These are phyloP conservation scores for Cyberlindnera maclurae DNA, from an alignment of 805 yeast species.

Conservation along the genomic window DNA sequence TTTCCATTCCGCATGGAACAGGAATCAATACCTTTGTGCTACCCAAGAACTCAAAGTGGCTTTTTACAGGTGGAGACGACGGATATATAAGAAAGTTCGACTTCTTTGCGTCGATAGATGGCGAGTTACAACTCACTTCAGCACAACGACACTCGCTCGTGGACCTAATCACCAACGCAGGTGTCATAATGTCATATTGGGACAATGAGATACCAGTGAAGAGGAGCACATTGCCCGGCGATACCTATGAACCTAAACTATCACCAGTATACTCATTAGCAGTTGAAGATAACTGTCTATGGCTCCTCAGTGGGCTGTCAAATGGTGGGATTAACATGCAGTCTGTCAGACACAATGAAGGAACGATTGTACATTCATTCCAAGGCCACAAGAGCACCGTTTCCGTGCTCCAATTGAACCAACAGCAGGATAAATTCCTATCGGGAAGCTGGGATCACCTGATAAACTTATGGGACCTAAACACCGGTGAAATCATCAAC, in stretches of 20 bases:
- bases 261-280: slow-evolving; percentile 88
- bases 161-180: slow-evolving; percentile 80
- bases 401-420: slow-evolving; percentile 59
- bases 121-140: slow-evolving; percentile 79
- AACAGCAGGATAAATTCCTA: slow-evolving; percentile 53
- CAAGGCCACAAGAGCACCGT: slow-evolving; percentile 67
- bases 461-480: slow-evolving; percentile 78
- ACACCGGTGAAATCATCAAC: slow-evolving; percentile 51
- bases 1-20: slow-evolving; percentile 78
- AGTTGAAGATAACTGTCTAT: slow-evolving; percentile 72
- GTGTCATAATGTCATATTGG: slow-evolving; percentile 82
- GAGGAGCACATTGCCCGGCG: slow-evolving; percentile 30
- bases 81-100: slow-evolving; percentile 90
- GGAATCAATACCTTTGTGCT: slow-evolving; percentile 73
- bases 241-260: slow-evolving; percentile 42
- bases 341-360: slow-evolving; percentile 77
- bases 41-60: slow-evolving; percentile 75
- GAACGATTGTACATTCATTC: slow-evolving; percentile 72
- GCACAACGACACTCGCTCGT: slow-evolving; percentile 86
- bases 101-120: slow-evolving; percentile 77
- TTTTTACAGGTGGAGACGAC: slow-evolving; percentile 93
- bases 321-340: slow-evolving; percentile 86
- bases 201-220: slow-evolving; percentile 87
- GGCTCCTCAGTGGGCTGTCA: slow-evolving; percentile 77
- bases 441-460: slow-evolving; percentile 91